These are phyloP conservation scores for Bassia scoparia DNA, from an alignment of 148 eudicot genomes.

Conservation along the genomic window DNA sequence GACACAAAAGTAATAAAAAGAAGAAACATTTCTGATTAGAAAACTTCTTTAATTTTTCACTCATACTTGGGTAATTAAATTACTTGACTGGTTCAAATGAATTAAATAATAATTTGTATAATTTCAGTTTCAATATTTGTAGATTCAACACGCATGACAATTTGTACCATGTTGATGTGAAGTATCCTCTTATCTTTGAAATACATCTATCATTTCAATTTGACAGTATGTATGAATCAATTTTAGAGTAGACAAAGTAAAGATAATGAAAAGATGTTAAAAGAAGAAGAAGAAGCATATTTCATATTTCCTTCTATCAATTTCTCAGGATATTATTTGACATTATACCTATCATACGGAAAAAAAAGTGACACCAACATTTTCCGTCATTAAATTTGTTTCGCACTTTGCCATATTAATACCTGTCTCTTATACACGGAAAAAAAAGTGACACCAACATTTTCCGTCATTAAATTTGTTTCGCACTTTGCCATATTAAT, in stretches of 20 bases:
- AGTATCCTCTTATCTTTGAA: slow-evolving; percentile 15
- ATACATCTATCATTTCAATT: background rate
- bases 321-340: too few species aligned
- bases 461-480: too few species aligned
- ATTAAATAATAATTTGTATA: background rate
- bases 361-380: background rate
- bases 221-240: slow-evolving; percentile 5
- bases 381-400: too few species aligned
- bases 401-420: too few species aligned
- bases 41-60: background rate
- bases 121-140: background rate
- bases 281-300: background rate
- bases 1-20: background rate
- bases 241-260: slow-evolving; percentile 14
- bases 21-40: background rate
- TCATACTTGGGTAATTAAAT: slow-evolving; percentile 8
- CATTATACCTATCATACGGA: too few species aligned
- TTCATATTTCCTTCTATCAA: too few species aligned
- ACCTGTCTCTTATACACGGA: too few species aligned
- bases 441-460: background rate
- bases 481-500: too few species aligned
- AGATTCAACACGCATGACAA: slow-evolving; percentile 31
- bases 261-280: background rate
- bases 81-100: slow-evolving; percentile 3
- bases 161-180: slow-evolving; percentile 24